phyloP scores from a whole-genome alignment of 768 basidiomycete species.

The Mycena galopus region DNA sequence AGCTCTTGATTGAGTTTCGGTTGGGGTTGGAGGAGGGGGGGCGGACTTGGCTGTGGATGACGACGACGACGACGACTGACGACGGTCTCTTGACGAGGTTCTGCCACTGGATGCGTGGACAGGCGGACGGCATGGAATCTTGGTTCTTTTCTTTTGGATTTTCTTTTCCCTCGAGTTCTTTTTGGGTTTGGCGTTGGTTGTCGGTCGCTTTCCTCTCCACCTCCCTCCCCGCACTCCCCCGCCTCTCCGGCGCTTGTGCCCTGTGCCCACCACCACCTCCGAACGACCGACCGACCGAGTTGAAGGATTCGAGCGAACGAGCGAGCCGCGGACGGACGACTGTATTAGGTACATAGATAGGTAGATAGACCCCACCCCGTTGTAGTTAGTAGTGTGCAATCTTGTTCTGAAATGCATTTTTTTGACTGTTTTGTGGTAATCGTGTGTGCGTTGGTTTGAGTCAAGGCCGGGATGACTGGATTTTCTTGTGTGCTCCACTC shows the following conservation, averaged over 20 bases:
- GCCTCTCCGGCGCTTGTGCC: neutral
- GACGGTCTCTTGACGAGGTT: constrained; percentile 30
- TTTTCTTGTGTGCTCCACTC: neutral
- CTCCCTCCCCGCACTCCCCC: neutral
- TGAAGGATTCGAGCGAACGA: neutral
- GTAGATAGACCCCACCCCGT: constrained; percentile 26
- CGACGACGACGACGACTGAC: constrained; percentile 9
- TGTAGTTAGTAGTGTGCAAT: constrained; percentile 31
- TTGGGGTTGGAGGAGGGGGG: neutral
- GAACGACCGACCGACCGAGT: neutral
- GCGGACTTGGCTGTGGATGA: constrained; percentile 10
- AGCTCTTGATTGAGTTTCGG: neutral
- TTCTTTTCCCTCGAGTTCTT: neutral
- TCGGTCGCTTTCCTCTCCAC: neutral
- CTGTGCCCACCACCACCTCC: neutral
- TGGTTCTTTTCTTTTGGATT: constrained; percentile 8
- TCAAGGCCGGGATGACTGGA: too few relatives aligned
- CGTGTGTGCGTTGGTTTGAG: neutral
- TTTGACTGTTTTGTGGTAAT: neutral
- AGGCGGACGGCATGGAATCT: constrained; percentile 15
- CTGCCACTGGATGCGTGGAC: neutral
- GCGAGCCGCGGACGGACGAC: constrained; percentile 24
- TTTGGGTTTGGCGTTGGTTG: neutral
- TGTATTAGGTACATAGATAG: constrained; percentile 23
- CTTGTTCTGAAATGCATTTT: constrained; percentile 15